Conservation (phyloP, 148 eudicot species). For the Mesembryanthemum crystallinum region DNA sequence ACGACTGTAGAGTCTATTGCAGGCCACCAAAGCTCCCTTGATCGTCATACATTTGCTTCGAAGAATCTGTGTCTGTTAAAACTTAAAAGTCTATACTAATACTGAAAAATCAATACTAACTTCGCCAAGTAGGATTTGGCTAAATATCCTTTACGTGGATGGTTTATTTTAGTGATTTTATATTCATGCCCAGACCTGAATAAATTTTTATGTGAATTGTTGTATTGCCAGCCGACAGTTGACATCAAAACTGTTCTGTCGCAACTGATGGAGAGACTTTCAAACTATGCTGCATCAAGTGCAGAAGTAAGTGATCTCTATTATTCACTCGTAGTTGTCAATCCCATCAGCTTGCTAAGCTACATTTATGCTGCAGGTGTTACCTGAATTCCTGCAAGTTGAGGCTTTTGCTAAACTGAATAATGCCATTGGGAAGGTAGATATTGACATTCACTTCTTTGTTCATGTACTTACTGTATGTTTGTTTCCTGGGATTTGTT, state of each 20-base stretch:
- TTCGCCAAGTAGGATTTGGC: too few relatives aligned
- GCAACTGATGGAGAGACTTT: conserved; percentile 90
- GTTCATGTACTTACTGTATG: neutral
- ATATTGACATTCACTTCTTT: neutral
- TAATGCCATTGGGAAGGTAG: conserved; percentile 95
- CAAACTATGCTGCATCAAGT: conserved; percentile 90
- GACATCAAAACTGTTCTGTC: conserved; percentile 90
- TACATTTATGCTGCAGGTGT: conserved; percentile 50
- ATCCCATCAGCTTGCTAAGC: conserved; percentile 13
- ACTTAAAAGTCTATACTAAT: neutral
- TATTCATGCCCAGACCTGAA: neutral
- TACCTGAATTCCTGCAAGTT: conserved; percentile 93
- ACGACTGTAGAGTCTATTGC: neutral
- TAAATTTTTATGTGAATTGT: conserved; percentile 1
- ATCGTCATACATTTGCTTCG: neutral
- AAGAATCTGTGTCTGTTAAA: neutral
- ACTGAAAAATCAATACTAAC: too few relatives aligned
- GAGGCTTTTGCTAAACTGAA: conserved; percentile 95
- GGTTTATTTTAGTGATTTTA: neutral
- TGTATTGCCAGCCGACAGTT: conserved; percentile 70
- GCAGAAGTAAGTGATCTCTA: conserved; percentile 66
- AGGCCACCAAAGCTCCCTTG: neutral
- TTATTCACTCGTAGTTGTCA: conserved; percentile 13
- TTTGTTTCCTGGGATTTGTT: neutral
- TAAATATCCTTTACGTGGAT: neutral